Percentiles rank a stretch among this genome's conserved stretches.
These are phyloP conservation scores for Cladosporium oxysporum DNA, from an alignment of 2,329 filamentous ascomycete genomes.

Conservation along the genomic window DNA sequence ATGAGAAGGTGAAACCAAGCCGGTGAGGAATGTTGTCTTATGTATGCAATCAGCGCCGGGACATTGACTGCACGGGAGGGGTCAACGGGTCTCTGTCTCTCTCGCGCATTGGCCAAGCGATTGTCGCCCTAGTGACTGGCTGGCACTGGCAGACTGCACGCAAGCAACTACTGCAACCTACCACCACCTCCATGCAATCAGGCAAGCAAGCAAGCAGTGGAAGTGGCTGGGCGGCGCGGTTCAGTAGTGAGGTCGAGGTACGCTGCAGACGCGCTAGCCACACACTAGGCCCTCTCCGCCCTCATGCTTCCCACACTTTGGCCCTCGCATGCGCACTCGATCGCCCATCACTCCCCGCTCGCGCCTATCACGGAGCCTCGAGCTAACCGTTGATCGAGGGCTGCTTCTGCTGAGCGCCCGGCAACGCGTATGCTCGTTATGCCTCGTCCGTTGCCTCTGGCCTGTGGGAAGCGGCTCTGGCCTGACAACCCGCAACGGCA, in stretches of 20 bases:
- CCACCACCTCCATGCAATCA: background rate
- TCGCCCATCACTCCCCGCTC: conserved; percentile 12
- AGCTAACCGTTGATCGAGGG: conserved; percentile 11
- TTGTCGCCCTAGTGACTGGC: conserved; percentile 10
- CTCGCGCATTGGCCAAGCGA: conserved; percentile 9
- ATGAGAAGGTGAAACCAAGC: conserved; percentile 3
- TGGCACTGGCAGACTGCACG: background rate
- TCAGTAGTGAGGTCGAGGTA: conserved; percentile 7
- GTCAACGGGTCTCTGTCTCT: background rate
- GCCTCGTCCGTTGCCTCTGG: background rate
- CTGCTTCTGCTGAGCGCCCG: conserved; percentile 7
- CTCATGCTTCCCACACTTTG: conserved; percentile 7
- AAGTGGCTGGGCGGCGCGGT: conserved; percentile 12
- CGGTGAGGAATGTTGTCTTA: conserved; percentile 18
- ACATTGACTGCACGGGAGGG: conserved; percentile 17
- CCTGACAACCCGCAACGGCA: conserved; percentile 17
- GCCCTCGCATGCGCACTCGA: conserved; percentile 12
- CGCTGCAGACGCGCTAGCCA: conserved; percentile 11
- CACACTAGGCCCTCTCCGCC: conserved; percentile 10
- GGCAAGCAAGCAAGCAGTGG: conserved; percentile 1
- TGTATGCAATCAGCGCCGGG: conserved; percentile 3
- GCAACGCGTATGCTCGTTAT: conserved; percentile 11
- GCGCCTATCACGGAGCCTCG: conserved; percentile 18
- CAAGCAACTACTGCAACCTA: background rate
- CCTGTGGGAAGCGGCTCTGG: background rate